phyloP scores from a whole-genome alignment of 306 rosid species.

The Cicer chorassanicum region DNA sequence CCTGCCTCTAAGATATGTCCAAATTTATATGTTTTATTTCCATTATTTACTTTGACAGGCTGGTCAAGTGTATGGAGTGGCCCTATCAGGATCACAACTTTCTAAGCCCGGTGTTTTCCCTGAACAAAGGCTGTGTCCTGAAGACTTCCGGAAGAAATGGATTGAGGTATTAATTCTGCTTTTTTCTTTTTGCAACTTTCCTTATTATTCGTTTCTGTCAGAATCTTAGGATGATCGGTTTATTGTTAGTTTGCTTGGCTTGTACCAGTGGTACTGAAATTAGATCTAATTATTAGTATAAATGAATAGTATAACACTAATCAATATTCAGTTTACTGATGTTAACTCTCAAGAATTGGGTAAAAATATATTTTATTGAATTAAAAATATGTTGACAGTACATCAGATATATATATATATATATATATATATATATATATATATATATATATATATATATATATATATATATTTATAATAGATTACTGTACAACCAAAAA shows the following conservation, averaged over 20 bases:
- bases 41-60: conserved; percentile 64
- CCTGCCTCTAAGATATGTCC: conserved; percentile 4
- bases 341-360: neutral
- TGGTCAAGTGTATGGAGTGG: conserved; percentile 91
- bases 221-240: conserved; percentile 23
- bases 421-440: too few species aligned
- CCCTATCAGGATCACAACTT: conserved; percentile 80
- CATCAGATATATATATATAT: too few species aligned
- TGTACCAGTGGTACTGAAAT: conserved; percentile 2
- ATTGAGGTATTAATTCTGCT: conserved; percentile 69
- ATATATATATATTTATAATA: too few species aligned
- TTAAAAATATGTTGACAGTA: too few species aligned
- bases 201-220: conserved; percentile 10
- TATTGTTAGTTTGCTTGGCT: conserved; percentile 33
- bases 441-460: too few species aligned
- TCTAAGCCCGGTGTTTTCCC: conserved; percentile 81
- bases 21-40: conserved; percentile 12
- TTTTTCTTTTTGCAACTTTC: conserved; percentile 15
- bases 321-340: conserved; percentile 9
- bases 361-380: too few species aligned
- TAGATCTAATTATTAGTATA: conserved; percentile 10
- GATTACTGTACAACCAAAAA: too few species aligned
- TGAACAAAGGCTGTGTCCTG: conserved; percentile 73
- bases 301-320: neutral
- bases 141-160: conserved; percentile 89